Base-by-base conservation (phyloP, 163 green algal genomes). In the Scenedesmus sp. region DNA sequence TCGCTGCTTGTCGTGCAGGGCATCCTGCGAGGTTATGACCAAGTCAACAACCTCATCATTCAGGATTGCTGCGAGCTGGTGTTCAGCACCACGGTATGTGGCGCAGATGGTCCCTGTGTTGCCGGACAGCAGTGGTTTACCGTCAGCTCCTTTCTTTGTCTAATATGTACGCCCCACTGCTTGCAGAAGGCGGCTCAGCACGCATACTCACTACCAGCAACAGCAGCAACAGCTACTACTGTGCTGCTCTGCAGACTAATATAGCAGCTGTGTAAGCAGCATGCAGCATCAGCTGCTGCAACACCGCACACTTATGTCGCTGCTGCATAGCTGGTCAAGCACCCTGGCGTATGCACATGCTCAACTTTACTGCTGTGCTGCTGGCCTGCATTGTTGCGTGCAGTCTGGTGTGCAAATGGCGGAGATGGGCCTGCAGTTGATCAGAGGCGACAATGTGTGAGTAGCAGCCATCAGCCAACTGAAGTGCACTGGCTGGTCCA, bases 361-460 rank as follows among this genome's bases (percentile, higher is more conserved):
- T n/a, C n/a, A n/a, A n/a, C n/a, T 73, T 18, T 33, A 30, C 35
- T 84, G 42, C 33, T 86, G 35, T 81, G 72, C 35, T 83, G 37
- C 73, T 53, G 73, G 18, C 18, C 73, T 53, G 35, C 35, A n/a
- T 83, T 80, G 61, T 13, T 46, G 33, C 51, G 20, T 91, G 93
- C 94, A 98, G 96, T 86, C 87, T 10, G 97, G 97, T 0, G 98
- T 99, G 30, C 97, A 99, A 92, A 91, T 96, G 65, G 91, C 98
- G 10, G 89, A 95, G 20, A 94, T 99, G 80, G 97, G 96, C 5
- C 91, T 99, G 51, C 98, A 99, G 90, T 92, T 99, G 15, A 96
- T 99, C 42, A 94, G 98, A 7, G 98, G 98, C 0, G 98, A 99
- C 91, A 99, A 99, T 87, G 95, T 99, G 97, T 99, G 83, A 94